Evolutionary conservation across 2,329 filamentous ascomycete species (phyloP).

Genomic region (Phyllosticta citrichinensis): DNA sequence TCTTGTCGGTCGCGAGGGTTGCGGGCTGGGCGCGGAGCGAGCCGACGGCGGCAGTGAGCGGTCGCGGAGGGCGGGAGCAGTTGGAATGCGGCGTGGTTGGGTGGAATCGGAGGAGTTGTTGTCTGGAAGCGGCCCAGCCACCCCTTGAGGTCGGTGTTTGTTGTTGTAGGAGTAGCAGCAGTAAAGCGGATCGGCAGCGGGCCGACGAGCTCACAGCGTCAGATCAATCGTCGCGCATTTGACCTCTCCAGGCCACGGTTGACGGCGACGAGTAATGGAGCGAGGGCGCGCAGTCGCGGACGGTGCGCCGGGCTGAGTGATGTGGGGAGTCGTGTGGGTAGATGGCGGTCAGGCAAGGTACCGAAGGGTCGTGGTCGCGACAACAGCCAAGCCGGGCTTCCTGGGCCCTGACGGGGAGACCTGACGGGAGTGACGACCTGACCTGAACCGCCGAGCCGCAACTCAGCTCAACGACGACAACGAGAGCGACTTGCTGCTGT

Average conservation of each 20-base stretch:
- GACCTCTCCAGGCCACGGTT: background rate
- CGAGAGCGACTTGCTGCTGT: background rate
- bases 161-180: background rate
- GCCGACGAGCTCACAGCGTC: background rate
- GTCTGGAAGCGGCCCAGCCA: conserved; percentile 5
- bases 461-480: background rate
- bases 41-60: background rate
- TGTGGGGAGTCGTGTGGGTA: background rate
- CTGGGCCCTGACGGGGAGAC: no score
- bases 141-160: conserved; percentile 8
- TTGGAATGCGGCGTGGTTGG: background rate
- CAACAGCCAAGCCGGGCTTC: background rate
- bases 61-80: background rate
- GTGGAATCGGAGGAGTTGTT: conserved; percentile 3
- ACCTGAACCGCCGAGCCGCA: no score
- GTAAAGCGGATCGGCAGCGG: conserved; percentile 3
- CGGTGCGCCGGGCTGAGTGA: background rate
- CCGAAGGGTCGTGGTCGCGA: background rate
- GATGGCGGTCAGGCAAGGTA: background rate
- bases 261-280: background rate
- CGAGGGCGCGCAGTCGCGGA: background rate
- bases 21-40: conserved; percentile 3
- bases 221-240: background rate
- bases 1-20: conserved; percentile 2
- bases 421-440: no score